phyloP scores from a whole-genome alignment of 2,329 filamentous ascomycete species.

The Colletotrichum limetticola region DNA sequence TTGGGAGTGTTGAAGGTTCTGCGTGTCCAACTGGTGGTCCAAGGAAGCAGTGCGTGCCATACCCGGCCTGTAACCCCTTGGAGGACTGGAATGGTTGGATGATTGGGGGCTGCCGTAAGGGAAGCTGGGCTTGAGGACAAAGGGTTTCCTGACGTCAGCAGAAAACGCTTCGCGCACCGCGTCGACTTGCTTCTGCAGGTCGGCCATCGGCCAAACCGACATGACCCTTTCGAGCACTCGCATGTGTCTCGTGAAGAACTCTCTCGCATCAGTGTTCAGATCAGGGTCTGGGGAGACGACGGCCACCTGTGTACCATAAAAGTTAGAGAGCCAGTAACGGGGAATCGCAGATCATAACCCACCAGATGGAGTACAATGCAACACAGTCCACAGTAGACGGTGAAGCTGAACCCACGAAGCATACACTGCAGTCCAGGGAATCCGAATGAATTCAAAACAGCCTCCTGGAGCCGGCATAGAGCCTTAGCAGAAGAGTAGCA shows the following conservation, averaged over 20 bases:
- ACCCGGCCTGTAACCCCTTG: conserved; percentile 62
- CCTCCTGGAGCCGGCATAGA: conserved; percentile 88
- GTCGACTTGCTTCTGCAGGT: conserved; percentile 91
- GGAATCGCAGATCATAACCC: conserved; percentile 51
- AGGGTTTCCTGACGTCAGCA: conserved; percentile 83
- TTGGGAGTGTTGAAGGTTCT: conserved; percentile 62
- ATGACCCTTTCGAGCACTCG: conserved; percentile 89
- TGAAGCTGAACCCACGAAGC: conserved; percentile 94
- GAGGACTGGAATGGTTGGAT: conserved; percentile 71
- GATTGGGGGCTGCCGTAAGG: conserved; percentile 84
- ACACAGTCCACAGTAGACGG: conserved; percentile 90
- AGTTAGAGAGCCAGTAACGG: conserved; percentile 3
- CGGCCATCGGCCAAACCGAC: conserved; percentile 85
- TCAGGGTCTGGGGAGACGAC: conserved; percentile 93
- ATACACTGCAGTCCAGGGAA: conserved; percentile 87
- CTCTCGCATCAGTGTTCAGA: conserved; percentile 83
- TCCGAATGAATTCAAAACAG: conserved; percentile 79
- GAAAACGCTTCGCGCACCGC: conserved; percentile 92
- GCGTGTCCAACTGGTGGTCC: conserved; percentile 65
- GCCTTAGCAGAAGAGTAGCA: conserved; percentile 88
- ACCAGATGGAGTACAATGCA: conserved; percentile 95
- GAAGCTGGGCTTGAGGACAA: conserved; percentile 88
- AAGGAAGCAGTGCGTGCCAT: conserved; percentile 59
- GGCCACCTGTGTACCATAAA: conserved; percentile 72
- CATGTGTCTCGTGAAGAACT: conserved; percentile 95